A percentile compares a stretch with the other conserved stretches of the same genome.
These are phyloP conservation scores for Tanozyma kutaoensis DNA, from an alignment of 805 yeast species.

Conservation along the genomic window DNA sequence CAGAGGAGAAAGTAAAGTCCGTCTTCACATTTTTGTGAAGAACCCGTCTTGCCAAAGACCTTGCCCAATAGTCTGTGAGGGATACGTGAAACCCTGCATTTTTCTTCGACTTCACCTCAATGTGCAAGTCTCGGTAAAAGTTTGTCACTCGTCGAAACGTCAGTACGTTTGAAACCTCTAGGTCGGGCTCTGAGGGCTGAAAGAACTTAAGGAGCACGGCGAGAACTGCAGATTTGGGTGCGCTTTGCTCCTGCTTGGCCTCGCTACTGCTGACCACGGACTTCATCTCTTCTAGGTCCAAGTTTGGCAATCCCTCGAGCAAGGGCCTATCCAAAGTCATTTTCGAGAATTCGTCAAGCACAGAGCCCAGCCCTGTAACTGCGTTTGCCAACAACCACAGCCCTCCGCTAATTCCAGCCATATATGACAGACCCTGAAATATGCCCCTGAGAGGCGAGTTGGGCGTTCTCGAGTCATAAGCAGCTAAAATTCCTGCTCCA, in stretches of 20 bases:
- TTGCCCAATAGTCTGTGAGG: slow-evolving; percentile 59
- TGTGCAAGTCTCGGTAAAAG: slow-evolving; percentile 40
- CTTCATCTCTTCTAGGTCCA: slow-evolving; percentile 17
- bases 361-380: slow-evolving; percentile 18
- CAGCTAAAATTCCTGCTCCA: slow-evolving; percentile 42
- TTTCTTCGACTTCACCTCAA: slow-evolving; percentile 39
- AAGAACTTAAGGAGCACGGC: background rate
- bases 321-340: slow-evolving; percentile 34
- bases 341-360: slow-evolving; percentile 4
- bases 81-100: slow-evolving; percentile 40
- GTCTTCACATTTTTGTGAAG: slow-evolving; percentile 23
- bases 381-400: slow-evolving; percentile 50
- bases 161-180: background rate
- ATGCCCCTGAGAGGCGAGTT: slow-evolving; percentile 33
- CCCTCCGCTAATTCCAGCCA: slow-evolving; percentile 63
- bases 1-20: slow-evolving; percentile 24
- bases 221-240: background rate
- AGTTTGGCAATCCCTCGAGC: slow-evolving; percentile 43
- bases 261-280: background rate
- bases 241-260: background rate
- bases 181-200: background rate
- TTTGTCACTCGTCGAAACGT: slow-evolving; percentile 14
- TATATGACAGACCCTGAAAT: slow-evolving; percentile 39
- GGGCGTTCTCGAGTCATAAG: slow-evolving; percentile 34
- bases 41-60: slow-evolving; percentile 38